These are phyloP conservation scores for Lasiosphaeriaceae sp. DNA, from an alignment of 495 filamentous ascomycete genomes.

Conservation along the genomic window DNA sequence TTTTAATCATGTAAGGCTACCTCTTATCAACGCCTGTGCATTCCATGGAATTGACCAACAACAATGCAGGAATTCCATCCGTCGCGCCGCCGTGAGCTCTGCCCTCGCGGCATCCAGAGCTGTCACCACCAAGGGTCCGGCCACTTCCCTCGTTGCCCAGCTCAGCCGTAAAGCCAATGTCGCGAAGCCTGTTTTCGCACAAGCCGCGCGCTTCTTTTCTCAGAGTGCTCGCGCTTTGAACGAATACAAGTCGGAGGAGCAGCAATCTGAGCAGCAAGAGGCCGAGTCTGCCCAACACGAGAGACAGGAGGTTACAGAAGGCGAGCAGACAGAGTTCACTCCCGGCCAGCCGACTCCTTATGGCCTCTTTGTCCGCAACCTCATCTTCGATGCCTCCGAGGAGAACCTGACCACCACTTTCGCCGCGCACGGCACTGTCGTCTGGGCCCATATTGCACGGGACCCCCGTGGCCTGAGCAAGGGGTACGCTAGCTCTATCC, in stretches of 20 bases:
- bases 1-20: background rate
- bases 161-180: constrained; percentile 19
- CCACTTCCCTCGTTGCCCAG: constrained; percentile 26
- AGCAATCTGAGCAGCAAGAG: background rate
- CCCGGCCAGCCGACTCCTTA: background rate
- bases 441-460: constrained; percentile 51
- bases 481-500: constrained; percentile 60
- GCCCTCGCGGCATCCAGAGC: constrained; percentile 47
- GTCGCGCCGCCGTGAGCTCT: constrained; percentile 55
- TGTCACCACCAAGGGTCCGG: constrained; percentile 39
- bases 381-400: constrained; percentile 77
- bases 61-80: constrained; percentile 48
- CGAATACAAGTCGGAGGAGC: background rate
- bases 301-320: no score
- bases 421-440: constrained; percentile 60
- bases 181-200: constrained; percentile 16
- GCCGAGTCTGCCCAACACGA: no score
- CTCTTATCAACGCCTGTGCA: background rate
- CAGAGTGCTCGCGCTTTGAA: constrained; percentile 21
- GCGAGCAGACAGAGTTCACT: no score
- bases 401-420: constrained; percentile 67
- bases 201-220: constrained; percentile 35
- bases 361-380: constrained; percentile 70
- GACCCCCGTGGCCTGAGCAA: constrained; percentile 78
- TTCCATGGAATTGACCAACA: background rate